These are phyloP conservation scores for Daldinia concentrica DNA, from an alignment of 495 filamentous ascomycete genomes.

Conservation along the genomic window DNA sequence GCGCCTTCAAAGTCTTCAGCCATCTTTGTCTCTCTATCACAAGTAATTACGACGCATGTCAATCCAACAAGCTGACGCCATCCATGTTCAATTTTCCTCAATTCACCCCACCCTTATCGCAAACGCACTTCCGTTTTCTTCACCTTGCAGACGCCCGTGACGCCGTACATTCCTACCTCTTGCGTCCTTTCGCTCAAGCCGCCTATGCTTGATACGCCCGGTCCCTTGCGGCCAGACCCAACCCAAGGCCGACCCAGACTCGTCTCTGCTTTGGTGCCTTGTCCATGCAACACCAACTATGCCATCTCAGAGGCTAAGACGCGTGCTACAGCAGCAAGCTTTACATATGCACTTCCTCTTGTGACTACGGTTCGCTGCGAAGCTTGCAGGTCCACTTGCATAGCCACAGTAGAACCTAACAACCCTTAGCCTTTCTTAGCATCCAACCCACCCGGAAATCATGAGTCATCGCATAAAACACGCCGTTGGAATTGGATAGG, in stretches of 20 bases:
- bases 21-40: not conserved
- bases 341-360: slow-evolving; percentile 48
- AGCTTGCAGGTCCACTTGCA: slow-evolving; percentile 39
- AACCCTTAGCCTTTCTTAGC: not conserved
- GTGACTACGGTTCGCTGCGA: slow-evolving; percentile 52
- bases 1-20: not conserved
- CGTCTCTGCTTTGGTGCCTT: slow-evolving; percentile 23
- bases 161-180: slow-evolving; percentile 29
- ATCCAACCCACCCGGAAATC: slow-evolving; percentile 1
- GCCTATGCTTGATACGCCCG: slow-evolving; percentile 15
- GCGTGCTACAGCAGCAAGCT: slow-evolving; percentile 31
- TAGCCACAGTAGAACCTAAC: slow-evolving; percentile 15
- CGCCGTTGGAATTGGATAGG: slow-evolving; percentile 17
- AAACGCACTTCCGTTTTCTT: slow-evolving; percentile 40
- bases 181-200: slow-evolving; percentile 25
- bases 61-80: slow-evolving; percentile 32
- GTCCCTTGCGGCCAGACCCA: slow-evolving; percentile 25
- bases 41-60: slow-evolving; percentile 26
- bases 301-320: slow-evolving; percentile 6
- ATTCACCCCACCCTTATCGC: slow-evolving; percentile 34
- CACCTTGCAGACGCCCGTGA: slow-evolving; percentile 44
- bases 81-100: slow-evolving; percentile 13
- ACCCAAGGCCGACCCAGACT: slow-evolving; percentile 34
- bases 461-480: slow-evolving; percentile 27
- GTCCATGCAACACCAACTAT: slow-evolving; percentile 25